A percentile compares a stretch with the other conserved stretches of the same genome.
phyloP scores from a whole-genome alignment of 2,329 filamentous ascomycete genomes.

The Alternaria sp. region DNA sequence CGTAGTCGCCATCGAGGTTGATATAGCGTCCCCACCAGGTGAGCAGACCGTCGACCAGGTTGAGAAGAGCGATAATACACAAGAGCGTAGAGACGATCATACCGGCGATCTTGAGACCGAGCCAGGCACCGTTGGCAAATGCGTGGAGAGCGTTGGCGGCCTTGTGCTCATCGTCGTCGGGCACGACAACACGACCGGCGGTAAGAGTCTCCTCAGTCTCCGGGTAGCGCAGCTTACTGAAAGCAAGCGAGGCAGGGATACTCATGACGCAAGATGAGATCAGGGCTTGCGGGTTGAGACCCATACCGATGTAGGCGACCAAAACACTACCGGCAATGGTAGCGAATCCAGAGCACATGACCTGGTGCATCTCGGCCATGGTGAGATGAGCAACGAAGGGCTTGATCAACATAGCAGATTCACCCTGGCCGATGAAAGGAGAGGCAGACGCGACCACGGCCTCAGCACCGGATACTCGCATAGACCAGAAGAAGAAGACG shows the following conservation, averaged over 20 bases:
- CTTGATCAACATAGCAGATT: slow-evolving; percentile 89
- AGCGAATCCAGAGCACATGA: slow-evolving; percentile 91
- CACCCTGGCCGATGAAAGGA: slow-evolving; percentile 92
- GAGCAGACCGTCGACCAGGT: slow-evolving; percentile 75
- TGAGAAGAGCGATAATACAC: slow-evolving; percentile 80
- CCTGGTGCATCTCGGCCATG: slow-evolving; percentile 84
- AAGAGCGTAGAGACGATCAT: slow-evolving; percentile 83
- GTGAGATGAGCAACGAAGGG: slow-evolving; percentile 88
- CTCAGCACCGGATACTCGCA: slow-evolving; percentile 87
- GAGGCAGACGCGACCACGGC: slow-evolving; percentile 93
- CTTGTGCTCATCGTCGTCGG: slow-evolving; percentile 76
- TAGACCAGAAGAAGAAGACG: slow-evolving; percentile 87
- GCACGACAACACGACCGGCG: slow-evolving; percentile 78
- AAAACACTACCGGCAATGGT: slow-evolving; percentile 90
- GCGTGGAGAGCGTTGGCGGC: slow-evolving; percentile 84
- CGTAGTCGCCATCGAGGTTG: slow-evolving; percentile 69
- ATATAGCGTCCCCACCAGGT: slow-evolving; percentile 85
- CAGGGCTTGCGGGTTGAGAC: slow-evolving; percentile 82
- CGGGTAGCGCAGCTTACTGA: slow-evolving; percentile 88
- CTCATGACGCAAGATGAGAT: slow-evolving; percentile 96
- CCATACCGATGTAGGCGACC: slow-evolving; percentile 83
- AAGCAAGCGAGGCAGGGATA: slow-evolving; percentile 86
- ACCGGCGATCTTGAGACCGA: slow-evolving; percentile 84
- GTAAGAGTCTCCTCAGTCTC: slow-evolving; percentile 88
- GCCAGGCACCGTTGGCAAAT: slow-evolving; percentile 83